A percentile compares a stretch with the other conserved stretches of the same genome.
Conservation (phyloP, 345 rosid genomes). For the Euphorbia pulcherrima region DNA sequence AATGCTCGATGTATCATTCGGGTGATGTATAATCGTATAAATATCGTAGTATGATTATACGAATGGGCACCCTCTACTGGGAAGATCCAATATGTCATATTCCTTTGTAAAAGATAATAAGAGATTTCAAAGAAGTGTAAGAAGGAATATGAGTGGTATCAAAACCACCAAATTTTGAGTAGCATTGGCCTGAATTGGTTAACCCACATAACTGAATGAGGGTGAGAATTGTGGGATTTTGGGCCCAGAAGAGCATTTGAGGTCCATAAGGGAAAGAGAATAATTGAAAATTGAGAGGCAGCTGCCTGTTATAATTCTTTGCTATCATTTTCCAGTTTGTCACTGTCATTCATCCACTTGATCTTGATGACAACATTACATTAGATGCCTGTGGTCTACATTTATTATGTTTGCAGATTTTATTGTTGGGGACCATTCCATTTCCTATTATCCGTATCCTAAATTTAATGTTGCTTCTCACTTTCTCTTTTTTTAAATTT, state of each 20-base stretch:
- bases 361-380: constrained; percentile 6
- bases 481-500: background rate
- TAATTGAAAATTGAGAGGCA: background rate
- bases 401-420: background rate
- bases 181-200: background rate
- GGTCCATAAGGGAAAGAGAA: background rate
- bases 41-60: no score
- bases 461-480: background rate
- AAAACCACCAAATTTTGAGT: background rate
- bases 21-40: no score
- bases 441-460: background rate
- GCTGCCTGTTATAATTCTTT: background rate
- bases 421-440: constrained; percentile 7
- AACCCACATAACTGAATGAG: background rate
- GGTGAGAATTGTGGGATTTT: background rate
- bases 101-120: no score
- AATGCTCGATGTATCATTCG: no score
- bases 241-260: background rate
- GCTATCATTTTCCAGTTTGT: constrained; percentile 9
- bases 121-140: background rate
- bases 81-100: background rate
- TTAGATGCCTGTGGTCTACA: constrained; percentile 3
- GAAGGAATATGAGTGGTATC: background rate
- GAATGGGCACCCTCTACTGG: no score
- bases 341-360: constrained; percentile 17